Conservation (phyloP, 2,329 filamentous ascomycete genomes). For the Didymella segeticola region DNA sequence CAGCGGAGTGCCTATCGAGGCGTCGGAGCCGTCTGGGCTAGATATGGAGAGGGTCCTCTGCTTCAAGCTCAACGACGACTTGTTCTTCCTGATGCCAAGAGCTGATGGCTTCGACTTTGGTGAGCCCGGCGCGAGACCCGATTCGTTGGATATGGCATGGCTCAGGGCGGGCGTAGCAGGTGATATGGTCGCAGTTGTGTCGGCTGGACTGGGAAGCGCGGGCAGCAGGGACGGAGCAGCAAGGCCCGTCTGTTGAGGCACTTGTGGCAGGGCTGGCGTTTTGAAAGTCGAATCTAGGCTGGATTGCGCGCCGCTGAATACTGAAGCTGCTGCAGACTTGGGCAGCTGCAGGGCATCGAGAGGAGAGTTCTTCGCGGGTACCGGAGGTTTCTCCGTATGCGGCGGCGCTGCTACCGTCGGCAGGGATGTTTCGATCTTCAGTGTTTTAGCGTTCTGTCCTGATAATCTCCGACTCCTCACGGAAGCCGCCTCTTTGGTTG, state of each 20-base stretch:
- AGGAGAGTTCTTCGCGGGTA: conserved; percentile 42
- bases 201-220: conserved; percentile 50
- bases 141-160: conserved; percentile 54
- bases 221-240: conserved; percentile 41
- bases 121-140: conserved; percentile 45
- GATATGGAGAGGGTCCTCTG: conserved; percentile 75
- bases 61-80: conserved; percentile 69
- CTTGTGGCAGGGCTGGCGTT: conserved; percentile 40
- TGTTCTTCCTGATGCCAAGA: conserved; percentile 56
- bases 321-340: conserved; percentile 44
- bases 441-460: conserved; percentile 77
- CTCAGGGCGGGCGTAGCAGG: conserved; percentile 46
- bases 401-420: conserved; percentile 45
- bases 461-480: conserved; percentile 82
- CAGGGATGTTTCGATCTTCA: conserved; percentile 82
- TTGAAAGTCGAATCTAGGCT: conserved; percentile 40
- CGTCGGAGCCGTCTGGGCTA: conserved; percentile 66
- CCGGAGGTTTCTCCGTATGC: conserved; percentile 44
- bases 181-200: conserved; percentile 51
- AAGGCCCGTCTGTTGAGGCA: conserved; percentile 33
- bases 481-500: conserved; percentile 46
- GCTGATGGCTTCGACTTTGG: conserved; percentile 43
- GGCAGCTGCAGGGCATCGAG: conserved; percentile 43
- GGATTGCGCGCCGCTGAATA: conserved; percentile 36
- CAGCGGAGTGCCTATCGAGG: conserved; percentile 76